These are phyloP conservation scores for Suhomyces sp. DNA, from an alignment of 805 yeast species.

Conservation along the genomic window DNA sequence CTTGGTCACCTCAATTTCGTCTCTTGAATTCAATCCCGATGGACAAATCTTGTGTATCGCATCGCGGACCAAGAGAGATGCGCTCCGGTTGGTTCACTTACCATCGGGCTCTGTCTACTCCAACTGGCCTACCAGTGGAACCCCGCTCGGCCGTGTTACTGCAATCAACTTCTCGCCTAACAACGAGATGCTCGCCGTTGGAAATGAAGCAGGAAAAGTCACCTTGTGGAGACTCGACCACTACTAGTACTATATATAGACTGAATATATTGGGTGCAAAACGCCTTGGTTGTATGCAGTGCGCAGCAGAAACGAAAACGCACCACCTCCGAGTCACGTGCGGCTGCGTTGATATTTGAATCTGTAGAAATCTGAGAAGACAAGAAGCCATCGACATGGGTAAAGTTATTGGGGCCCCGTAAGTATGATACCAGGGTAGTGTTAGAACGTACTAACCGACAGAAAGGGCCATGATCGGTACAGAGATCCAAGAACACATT, in stretches of 20 bases:
- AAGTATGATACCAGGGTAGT: slow-evolving; percentile 5
- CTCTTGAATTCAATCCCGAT: slow-evolving; percentile 73
- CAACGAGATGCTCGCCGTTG: slow-evolving; percentile 80
- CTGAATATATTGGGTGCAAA: background rate
- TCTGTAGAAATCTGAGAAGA: background rate
- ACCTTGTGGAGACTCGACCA: slow-evolving; percentile 84
- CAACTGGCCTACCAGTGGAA: slow-evolving; percentile 97
- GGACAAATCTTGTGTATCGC: slow-evolving; percentile 88
- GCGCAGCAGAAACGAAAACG: background rate
- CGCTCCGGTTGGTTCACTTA: slow-evolving; percentile 79
- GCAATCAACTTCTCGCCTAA: slow-evolving; percentile 74
- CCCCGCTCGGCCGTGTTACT: slow-evolving; percentile 95
- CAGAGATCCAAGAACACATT: slow-evolving; percentile 65
- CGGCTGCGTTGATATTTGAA: background rate
- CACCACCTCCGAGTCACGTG: background rate
- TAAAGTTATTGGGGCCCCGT: slow-evolving; percentile 17
- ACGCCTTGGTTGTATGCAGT: background rate
- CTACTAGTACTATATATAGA: slow-evolving; percentile 42
- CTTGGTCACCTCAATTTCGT: slow-evolving; percentile 75
- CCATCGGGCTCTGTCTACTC: slow-evolving; percentile 83
- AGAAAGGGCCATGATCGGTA: slow-evolving; percentile 45
- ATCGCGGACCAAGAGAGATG: slow-evolving; percentile 80
- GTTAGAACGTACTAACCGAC: slow-evolving; percentile 7
- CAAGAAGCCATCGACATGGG: slow-evolving; percentile 9
- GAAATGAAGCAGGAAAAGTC: slow-evolving; percentile 87